These are phyloP conservation scores for Serendipita sp. DNA, from an alignment of 768 basidiomycete species.

Conservation along the genomic window DNA sequence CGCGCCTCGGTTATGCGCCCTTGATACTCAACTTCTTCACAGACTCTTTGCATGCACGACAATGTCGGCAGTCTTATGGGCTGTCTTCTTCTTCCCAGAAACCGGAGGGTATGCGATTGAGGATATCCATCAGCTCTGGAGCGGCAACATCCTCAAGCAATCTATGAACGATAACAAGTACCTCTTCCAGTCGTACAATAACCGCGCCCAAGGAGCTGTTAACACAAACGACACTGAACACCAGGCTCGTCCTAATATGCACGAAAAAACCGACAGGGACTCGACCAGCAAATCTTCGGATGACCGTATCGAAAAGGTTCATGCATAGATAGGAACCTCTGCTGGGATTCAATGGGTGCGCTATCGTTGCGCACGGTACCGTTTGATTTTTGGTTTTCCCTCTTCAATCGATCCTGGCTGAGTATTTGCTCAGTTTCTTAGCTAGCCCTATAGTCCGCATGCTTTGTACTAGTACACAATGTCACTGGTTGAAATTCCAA, in stretches of 20 bases:
- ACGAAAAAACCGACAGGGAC: background rate
- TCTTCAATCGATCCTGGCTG: too few species aligned
- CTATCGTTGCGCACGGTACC: too few species aligned
- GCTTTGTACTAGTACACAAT: too few species aligned
- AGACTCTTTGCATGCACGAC: slow-evolving; percentile 7
- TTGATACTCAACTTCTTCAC: background rate
- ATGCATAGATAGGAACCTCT: background rate
- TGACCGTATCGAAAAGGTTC: background rate
- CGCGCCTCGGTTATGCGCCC: background rate
- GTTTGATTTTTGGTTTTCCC: too few species aligned
- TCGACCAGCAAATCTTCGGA: background rate
- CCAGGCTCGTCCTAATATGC: background rate
- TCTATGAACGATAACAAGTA: slow-evolving; percentile 9
- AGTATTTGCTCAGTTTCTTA: too few species aligned
- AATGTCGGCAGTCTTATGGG: slow-evolving; percentile 9
- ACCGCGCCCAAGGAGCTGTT: background rate
- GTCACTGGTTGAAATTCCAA: too few species aligned
- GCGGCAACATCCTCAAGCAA: slow-evolving; percentile 9
- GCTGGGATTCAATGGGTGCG: too few species aligned
- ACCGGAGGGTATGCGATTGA: slow-evolving; percentile 11
- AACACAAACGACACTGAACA: background rate
- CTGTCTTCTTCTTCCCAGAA: slow-evolving; percentile 8
- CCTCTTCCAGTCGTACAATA: slow-evolving; percentile 7
- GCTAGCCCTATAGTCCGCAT: too few species aligned
- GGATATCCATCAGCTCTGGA: slow-evolving; percentile 10